Conservation (phyloP, 129 eudicot species). For the Arctium lappa region DNA sequence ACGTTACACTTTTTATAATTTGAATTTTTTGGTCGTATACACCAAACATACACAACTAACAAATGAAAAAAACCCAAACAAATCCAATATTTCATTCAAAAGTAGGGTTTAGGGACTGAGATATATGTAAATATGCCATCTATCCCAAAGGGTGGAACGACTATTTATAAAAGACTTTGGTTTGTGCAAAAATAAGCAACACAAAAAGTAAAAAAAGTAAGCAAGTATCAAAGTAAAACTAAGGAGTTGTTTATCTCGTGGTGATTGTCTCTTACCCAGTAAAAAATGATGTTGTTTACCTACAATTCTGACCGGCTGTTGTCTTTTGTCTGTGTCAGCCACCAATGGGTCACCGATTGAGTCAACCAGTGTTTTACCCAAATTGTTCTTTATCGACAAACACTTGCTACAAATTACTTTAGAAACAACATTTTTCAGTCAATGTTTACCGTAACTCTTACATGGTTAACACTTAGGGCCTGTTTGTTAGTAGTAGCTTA, state of each 20-base stretch:
- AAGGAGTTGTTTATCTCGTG: neutral
- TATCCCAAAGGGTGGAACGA: neutral
- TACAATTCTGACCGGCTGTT: neutral
- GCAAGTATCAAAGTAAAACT: neutral
- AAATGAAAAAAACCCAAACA: too few species aligned
- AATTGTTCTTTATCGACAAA: neutral
- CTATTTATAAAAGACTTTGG: neutral
- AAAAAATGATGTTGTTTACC: neutral
- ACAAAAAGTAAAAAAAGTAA: neutral
- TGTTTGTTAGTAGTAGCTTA: neutral
- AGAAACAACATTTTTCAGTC: neutral
- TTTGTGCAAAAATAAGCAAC: neutral
- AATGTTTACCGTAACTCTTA: neutral
- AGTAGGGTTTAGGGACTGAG: neutral
- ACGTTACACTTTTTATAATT: neutral
- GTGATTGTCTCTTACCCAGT: neutral
- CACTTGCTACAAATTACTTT: neutral
- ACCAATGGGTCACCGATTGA: neutral
- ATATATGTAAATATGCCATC: neutral
- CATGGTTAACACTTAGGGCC: neutral
- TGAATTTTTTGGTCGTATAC: neutral
- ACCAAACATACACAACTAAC: neutral
- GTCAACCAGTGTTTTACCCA: neutral
- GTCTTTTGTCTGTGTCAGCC: neutral
- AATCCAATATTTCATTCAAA: too few species aligned